Base-by-base conservation (phyloP, 305 asterid genomes). In the Withania somnifera region DNA sequence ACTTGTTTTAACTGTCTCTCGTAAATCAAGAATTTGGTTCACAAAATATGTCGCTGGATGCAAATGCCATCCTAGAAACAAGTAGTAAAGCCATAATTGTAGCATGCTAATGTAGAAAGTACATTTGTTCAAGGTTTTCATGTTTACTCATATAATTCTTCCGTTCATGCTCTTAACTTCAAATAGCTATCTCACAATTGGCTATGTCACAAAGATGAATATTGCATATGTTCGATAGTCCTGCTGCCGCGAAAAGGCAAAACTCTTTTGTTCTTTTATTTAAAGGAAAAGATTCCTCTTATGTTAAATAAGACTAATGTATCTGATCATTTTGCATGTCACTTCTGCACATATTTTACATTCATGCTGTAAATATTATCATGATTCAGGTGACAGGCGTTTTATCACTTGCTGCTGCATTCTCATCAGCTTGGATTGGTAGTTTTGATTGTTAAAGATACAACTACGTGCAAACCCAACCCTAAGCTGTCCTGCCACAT, bases 351-450 rank as follows among this genome's bases (percentile, higher is more conserved):
- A 38, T 68, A 11, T 69, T 68, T 68, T 40, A 20, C 20, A 69
- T 40, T 40, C 14, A 42, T 69, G 36, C 40, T 69, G 36, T 69
- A 40, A 38, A 19, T 68, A 40, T 68, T 38, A 68, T 68, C 32
- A 1, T 61, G 28, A 53, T 87, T 89, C 91, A 95, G 98, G 98
- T 93, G 80, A 95, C 97, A 3, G 90, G 97, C 10, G 88, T 92
- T 79, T 90, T 95, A 71, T 92, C 98, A 24, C 95, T 95, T 22
- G 98, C 97, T 52, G 98, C 97, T 52, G 97, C 97, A 20, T 87
- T 94, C 86, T 93, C 98, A 19, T 95, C 98, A 36, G 97, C 95
- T n/a, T 17, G 98, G 98, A 11, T 98, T 95, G 77, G 84, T 87
- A 78, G 89, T 92, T 67, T 93, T 95, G 58, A 91, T 90, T 75